Base-by-base conservation (phyloP, 805 yeast species). In the Saccharomycopsis sp. region DNA sequence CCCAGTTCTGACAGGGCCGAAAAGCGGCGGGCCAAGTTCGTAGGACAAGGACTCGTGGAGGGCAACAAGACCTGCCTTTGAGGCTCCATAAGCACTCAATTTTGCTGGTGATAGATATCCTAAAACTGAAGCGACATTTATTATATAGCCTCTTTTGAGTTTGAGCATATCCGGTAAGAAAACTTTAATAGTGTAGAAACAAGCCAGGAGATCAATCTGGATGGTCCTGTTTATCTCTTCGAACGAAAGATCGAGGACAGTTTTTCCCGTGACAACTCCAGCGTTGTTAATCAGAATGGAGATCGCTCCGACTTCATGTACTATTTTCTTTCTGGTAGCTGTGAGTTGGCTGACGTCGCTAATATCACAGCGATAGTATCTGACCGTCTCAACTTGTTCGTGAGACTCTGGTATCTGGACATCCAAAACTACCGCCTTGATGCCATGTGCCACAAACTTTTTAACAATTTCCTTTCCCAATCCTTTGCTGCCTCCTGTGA, bases 401-500 rank as follows among this genome's bases (percentile, higher is more conserved):
- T 73, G 74, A 0, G 68, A 65, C 0, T 57, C 60, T 1, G 85
- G 83, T n/a, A 71, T 55, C 15, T 54, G 54, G 1, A 88, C 62
- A 64, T 92, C 97, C 50, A 89, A 72, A 0, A 87, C 87, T 1
- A 87, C 82, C 0, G 89, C 86, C 24, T 68, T 75, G 9, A 81
- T 78, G 0, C 75, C 76, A 23, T 71, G 67, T 5, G 62, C 62
- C 3, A 72, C 69, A 56, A 91, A 77, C 23, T 66, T 65, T 15
- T 64, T 61, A 0, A 78, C 88, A 2, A 92, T 61, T 61, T 82
- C 87, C 48, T 71, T 72, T 0, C 98, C 98, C 8, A 92, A 74
- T 0, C 97, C 98, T 0, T 82, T 73, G 2, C 80, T 68, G 0
- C 97, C 98, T 0, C 98, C 98, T 0, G 98, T 91, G 20, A 92